Base-by-base conservation (phyloP, 192 early-diverging fungal species). In the Mortierella claussenii region DNA sequence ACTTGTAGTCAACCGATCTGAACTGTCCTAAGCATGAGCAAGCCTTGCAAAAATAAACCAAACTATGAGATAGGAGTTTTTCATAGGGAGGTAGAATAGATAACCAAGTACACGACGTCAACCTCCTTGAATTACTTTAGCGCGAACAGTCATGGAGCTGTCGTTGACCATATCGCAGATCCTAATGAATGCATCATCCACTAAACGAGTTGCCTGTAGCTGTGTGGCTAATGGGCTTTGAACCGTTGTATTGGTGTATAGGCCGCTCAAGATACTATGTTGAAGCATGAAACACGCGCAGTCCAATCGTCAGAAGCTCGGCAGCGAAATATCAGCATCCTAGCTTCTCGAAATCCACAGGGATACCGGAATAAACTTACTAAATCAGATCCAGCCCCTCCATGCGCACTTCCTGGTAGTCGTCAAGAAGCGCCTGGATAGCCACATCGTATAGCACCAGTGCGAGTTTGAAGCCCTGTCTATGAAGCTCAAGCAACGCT, bases 151-250 rank as follows among this genome's bases (percentile, higher is more conserved):
- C 49, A 91, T 83, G 3, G 89, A 88, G 32, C 81, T 79, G 65
- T 95, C 93, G 57, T 91, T 92, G 36, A 93, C 86, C 84, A 93
- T 88, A 67, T 95, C 92, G 65, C 93, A 95, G n/a, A 90, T 80
- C 74, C 89, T 87, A 30, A 90, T 83, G 68, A 95, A 93, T 21
- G 93, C 90, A 69, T 95, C 92, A 60, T 93, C 88, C 5, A 88
- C 79, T 13, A 90, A 60, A 13, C 86, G 55, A 53, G 79, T 80
- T 27, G 68, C 44, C 17, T 58, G 53, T 11, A 59, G 8, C 45
- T 51, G 50, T 15, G 46, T 67, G 11, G 28, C 56, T 34, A 37
- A 40, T 7, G 79, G 71, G n/a, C 74, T 78, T 33, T 68, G 66
- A 6, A 83, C 80, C 2, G 62, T 60, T 33, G 82, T 64, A 23